Conservation (phyloP, 306 rosid genomes). For the Hippophae gyantsensis region DNA sequence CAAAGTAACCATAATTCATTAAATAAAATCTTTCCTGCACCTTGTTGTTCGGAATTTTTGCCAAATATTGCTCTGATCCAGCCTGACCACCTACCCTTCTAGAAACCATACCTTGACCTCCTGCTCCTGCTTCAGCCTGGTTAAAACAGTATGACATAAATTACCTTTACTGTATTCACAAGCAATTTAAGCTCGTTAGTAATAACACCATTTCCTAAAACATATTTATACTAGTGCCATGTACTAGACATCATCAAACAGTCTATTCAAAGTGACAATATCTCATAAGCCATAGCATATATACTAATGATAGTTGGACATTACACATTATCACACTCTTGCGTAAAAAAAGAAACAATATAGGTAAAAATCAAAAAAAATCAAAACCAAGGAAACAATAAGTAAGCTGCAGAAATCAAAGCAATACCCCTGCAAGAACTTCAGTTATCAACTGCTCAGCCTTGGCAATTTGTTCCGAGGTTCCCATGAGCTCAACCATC, state of each 20-base stretch:
- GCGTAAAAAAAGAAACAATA: too few relatives aligned
- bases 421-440: constrained; percentile 75
- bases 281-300: constrained; percentile 1
- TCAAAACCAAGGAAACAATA: too few relatives aligned
- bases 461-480: constrained; percentile 63
- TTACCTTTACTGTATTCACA: neutral
- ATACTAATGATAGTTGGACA: too few relatives aligned
- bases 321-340: neutral
- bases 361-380: too few relatives aligned
- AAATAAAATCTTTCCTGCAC: constrained; percentile 19
- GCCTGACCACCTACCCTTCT: constrained; percentile 58
- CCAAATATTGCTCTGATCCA: constrained; percentile 72
- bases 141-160: constrained; percentile 5
- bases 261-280: neutral
- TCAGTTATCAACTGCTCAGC: constrained; percentile 86
- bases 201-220: too few relatives aligned
- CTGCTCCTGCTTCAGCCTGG: constrained; percentile 97
- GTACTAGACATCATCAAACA: too few relatives aligned
- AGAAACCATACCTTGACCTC: constrained; percentile 67
- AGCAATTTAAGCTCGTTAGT: neutral
- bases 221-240: too few relatives aligned
- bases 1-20: neutral
- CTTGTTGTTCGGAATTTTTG: constrained; percentile 85
- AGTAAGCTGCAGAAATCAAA: neutral
- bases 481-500: constrained; percentile 81